Percentiles rank a stretch among this genome's conserved stretches.
phyloP scores from a whole-genome alignment of 257 asterid species.

The Jasminum sambac region DNA sequence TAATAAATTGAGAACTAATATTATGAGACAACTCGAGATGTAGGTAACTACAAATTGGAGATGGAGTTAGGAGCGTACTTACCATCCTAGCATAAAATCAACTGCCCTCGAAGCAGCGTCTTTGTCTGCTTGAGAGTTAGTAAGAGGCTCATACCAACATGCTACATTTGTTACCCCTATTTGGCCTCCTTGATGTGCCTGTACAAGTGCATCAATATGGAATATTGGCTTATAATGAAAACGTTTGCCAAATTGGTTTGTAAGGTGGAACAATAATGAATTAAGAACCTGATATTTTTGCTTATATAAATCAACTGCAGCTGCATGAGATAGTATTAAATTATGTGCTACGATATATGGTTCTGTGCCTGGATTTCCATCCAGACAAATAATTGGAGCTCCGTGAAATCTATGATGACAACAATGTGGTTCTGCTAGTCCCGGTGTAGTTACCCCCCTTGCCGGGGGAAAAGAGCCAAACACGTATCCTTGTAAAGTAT shows the following conservation, averaged over 20 bases:
- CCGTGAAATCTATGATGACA: neutral
- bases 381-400: neutral
- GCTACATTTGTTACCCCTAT: slow-evolving; percentile 31
- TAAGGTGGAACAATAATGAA: too few relatives aligned
- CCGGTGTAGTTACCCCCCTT: slow-evolving; percentile 3
- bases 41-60: too few relatives aligned
- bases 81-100: slow-evolving; percentile 42
- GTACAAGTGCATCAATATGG: neutral
- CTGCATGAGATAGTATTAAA: slow-evolving; percentile 22
- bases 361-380: slow-evolving; percentile 20
- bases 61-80: too few relatives aligned
- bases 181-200: slow-evolving; percentile 34
- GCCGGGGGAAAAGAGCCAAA: slow-evolving; percentile 25
- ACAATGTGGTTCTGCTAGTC: too few relatives aligned
- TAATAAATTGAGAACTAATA: neutral
- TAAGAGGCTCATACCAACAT: slow-evolving; percentile 31
- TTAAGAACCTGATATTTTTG: slow-evolving; percentile 17
- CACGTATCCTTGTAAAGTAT: slow-evolving; percentile 20
- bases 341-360: slow-evolving; percentile 21
- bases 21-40: too few relatives aligned
- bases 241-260: too few relatives aligned
- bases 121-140: slow-evolving; percentile 19
- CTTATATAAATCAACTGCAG: slow-evolving; percentile 17
- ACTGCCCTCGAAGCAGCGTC: slow-evolving; percentile 12
- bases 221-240: too few relatives aligned